Evolutionary conservation across 805 yeast genomes (phyloP).

Genomic region (Pichia ethanolica): DNA sequence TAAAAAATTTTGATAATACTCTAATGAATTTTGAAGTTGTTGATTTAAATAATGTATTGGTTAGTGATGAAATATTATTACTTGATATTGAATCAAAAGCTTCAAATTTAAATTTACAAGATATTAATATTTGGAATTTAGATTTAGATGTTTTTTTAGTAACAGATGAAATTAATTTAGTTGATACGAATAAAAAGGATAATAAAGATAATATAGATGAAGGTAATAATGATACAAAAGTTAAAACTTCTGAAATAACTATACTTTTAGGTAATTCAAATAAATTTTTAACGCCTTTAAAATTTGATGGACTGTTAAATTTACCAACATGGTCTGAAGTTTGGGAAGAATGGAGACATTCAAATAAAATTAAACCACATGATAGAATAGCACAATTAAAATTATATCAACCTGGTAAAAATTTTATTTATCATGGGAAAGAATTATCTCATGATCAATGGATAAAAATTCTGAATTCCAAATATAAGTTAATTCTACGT

Average conservation of each 20-base stretch:
- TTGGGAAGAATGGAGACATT: slow-evolving; percentile 19
- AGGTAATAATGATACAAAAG: not conserved
- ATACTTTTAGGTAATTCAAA: slow-evolving; percentile 27
- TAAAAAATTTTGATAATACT: slow-evolving; percentile 24
- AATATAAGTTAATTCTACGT: slow-evolving; percentile 24
- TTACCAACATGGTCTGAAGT: slow-evolving; percentile 13
- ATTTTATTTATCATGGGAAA: slow-evolving; percentile 21
- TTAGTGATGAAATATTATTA: slow-evolving; percentile 26
- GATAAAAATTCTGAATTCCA: slow-evolving; percentile 22
- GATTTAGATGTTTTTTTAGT: slow-evolving; percentile 28
- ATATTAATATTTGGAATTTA: slow-evolving; percentile 25
- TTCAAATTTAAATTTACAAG: slow-evolving; percentile 26
- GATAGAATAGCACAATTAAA: slow-evolving; percentile 26
- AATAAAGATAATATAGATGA: not conserved
- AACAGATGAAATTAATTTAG: slow-evolving; percentile 17
- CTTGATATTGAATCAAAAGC: slow-evolving; percentile 25
- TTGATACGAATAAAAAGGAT: not conserved
- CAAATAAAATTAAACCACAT: slow-evolving; percentile 6
- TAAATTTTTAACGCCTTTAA: slow-evolving; percentile 26
- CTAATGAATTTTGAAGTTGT: slow-evolving; percentile 19
- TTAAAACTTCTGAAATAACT: slow-evolving; percentile 17
- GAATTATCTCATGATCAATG: slow-evolving; percentile 23
- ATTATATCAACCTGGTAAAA: slow-evolving; percentile 22
- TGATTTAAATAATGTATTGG: slow-evolving; percentile 23
- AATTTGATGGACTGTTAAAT: slow-evolving; percentile 22